Base-by-base conservation (phyloP, 225 moss, liverwort and hornwort species). In the Thuidium tamariscinum region DNA sequence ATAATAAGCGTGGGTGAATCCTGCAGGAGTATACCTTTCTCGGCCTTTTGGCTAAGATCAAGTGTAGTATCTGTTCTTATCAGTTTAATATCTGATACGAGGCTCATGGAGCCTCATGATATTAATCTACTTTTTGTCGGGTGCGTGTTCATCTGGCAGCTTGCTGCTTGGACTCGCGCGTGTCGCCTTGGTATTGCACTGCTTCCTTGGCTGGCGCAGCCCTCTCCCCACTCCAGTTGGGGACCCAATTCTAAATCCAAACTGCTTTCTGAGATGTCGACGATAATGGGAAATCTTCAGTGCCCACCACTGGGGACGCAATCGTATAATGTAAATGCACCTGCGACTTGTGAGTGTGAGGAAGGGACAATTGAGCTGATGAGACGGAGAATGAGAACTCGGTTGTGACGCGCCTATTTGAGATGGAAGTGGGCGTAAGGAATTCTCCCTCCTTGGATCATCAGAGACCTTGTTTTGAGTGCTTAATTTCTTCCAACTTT, bases 31-130 rank as follows among this genome's bases (percentile, higher is more conserved):
- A 36, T 25, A 55, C 55, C 55, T 49, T 56, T 56, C 41, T 56
- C 92, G 93, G 94, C 95, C 94, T 92, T 91, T 91, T 90, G 94
- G 92, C 94, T 90, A 93, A 94, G 90, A 94, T 92, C 90, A 93
- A 92, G 94, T 93, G 94, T 91, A 93, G 93, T 92, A 92, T 95
- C 91, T 96, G 95, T 92, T 93, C 93, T 91, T 92, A 91, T 94
- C 93, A 96, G 92, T 92, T 90, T 90, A 91, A 89, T 93, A 92
- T 91, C 92, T 93, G 95, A 89, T 92, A 95, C 86, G 89, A 91
- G 92, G 88, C 57, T 85, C 93, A 90, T 93, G 84, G 88, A 87
- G 41, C 51, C 86, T 90, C 90, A 91, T 70, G 93, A 91, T 95
- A 92, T 93, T 94, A 93, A 90, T 93, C 91, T 94, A 87, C 86